A percentile compares a stretch with the other conserved stretches of the same genome.
Evolutionary conservation across 1,284 basidiomycete species (phyloP).

Genomic region (Wolfiporia cocos): DNA sequence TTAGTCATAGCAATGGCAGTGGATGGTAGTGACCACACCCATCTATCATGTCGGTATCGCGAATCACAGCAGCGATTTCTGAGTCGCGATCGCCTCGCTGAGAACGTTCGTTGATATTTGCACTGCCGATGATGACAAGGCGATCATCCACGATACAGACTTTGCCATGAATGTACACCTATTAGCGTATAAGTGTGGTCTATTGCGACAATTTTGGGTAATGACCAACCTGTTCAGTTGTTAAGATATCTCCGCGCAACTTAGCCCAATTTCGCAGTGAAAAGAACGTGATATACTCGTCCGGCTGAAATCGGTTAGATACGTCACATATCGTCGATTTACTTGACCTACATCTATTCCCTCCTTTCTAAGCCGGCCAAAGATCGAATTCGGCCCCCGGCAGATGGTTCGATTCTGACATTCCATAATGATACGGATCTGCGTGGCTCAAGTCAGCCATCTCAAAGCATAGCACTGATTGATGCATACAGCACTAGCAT

Average conservation of each 20-base stretch:
- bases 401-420: slow-evolving; percentile 90
- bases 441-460: slow-evolving; percentile 21
- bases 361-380: slow-evolving; percentile 79
- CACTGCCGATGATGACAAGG: slow-evolving; percentile 96
- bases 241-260: slow-evolving; percentile 78
- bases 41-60: slow-evolving; percentile 96
- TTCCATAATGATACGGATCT: slow-evolving; percentile 90
- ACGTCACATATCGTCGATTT: no score
- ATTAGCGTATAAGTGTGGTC: slow-evolving; percentile 36
- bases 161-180: slow-evolving; percentile 90
- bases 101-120: slow-evolving; percentile 98
- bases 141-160: slow-evolving; percentile 95
- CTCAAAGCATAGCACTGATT: background rate
- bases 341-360: slow-evolving; percentile 81
- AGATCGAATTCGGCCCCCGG: slow-evolving; percentile 91
- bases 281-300: slow-evolving; percentile 92
- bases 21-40: no score
- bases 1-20: no score
- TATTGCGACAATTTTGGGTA: background rate
- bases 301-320: slow-evolving; percentile 67
- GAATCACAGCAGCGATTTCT: slow-evolving; percentile 87
- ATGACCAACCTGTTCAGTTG: slow-evolving; percentile 75
- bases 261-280: slow-evolving; percentile 93
- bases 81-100: slow-evolving; percentile 96
- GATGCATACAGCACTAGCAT: slow-evolving; percentile 78